These are phyloP conservation scores for Diplocarpon mali DNA, from an alignment of 2,329 filamentous ascomycete species.

Conservation along the genomic window DNA sequence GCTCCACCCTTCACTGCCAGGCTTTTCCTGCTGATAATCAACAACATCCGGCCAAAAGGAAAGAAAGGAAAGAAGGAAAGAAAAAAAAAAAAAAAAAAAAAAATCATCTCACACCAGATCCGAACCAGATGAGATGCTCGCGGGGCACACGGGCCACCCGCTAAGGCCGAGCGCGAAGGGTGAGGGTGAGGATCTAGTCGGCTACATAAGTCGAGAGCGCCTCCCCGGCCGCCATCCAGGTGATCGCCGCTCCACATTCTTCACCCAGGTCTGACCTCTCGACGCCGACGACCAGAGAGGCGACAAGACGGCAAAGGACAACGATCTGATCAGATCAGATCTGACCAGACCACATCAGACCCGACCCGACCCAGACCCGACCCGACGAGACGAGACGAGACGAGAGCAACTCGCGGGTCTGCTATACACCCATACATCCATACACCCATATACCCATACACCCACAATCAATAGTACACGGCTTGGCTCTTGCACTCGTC, in stretches of 20 bases:
- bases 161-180: conserved; percentile 15
- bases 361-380: too few species aligned
- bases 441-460: too few species aligned
- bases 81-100: too few species aligned
- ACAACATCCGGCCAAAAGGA: conserved; percentile 17
- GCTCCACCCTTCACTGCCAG: conserved; percentile 9
- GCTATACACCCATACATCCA: too few species aligned
- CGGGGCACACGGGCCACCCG: conserved; percentile 17
- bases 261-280: conserved; percentile 15
- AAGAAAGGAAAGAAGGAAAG: too few species aligned
- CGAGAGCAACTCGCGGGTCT: too few species aligned
- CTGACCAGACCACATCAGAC: neutral
- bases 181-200: conserved; percentile 10
- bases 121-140: conserved; percentile 16
- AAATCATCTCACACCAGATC: too few species aligned
- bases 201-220: conserved; percentile 27
- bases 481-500: too few species aligned
- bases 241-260: conserved; percentile 31
- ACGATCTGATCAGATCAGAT: too few species aligned
- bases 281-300: neutral
- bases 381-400: too few species aligned
- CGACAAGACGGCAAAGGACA: neutral
- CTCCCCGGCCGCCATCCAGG: conserved; percentile 29
- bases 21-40: conserved; percentile 20
- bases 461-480: too few species aligned